phyloP scores from a whole-genome alignment of 495 filamentous ascomycete genomes.

The Aspergillus mulundensis region DNA sequence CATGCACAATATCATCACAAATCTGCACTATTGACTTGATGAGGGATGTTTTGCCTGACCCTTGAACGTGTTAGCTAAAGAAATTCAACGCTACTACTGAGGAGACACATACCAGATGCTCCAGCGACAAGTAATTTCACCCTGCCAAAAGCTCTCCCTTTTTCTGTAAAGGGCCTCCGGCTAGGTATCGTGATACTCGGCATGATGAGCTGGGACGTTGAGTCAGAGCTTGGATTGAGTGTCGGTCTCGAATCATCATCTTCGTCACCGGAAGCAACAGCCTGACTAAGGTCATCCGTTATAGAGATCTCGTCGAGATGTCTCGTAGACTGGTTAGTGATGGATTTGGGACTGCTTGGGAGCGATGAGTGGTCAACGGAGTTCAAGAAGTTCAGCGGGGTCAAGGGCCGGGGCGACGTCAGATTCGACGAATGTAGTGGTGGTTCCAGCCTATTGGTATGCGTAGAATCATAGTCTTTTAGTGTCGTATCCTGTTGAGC shows the following conservation, averaged over 20 bases:
- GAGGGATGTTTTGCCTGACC: slow-evolving; percentile 79
- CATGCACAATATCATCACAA: slow-evolving; percentile 96
- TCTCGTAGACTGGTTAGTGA: slow-evolving; percentile 45
- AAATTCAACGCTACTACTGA: background rate
- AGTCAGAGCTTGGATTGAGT: slow-evolving; percentile 32
- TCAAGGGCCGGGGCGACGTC: slow-evolving; percentile 38
- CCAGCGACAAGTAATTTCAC: slow-evolving; percentile 88
- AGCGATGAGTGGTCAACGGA: slow-evolving; percentile 44
- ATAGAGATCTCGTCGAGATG: slow-evolving; percentile 50
- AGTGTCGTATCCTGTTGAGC: slow-evolving; percentile 35
- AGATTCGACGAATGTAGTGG: slow-evolving; percentile 23
- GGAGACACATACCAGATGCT: slow-evolving; percentile 58
- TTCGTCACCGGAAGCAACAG: slow-evolving; percentile 46
- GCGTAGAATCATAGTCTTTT: slow-evolving; percentile 24
- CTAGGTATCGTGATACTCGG: slow-evolving; percentile 94
- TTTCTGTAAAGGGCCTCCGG: slow-evolving; percentile 85
- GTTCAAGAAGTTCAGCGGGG: slow-evolving; percentile 40
- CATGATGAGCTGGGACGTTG: slow-evolving; percentile 90
- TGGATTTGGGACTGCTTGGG: slow-evolving; percentile 51
- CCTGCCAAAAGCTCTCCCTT: slow-evolving; percentile 76
- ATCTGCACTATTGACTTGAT: slow-evolving; percentile 90
- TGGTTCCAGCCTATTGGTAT: slow-evolving; percentile 19
- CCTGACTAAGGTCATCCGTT: slow-evolving; percentile 49
- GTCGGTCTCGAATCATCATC: slow-evolving; percentile 29
- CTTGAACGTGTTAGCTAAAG: slow-evolving; percentile 23